Conservation (phyloP, 176 grass and related monocot species). For the Cocos nucifera region DNA sequence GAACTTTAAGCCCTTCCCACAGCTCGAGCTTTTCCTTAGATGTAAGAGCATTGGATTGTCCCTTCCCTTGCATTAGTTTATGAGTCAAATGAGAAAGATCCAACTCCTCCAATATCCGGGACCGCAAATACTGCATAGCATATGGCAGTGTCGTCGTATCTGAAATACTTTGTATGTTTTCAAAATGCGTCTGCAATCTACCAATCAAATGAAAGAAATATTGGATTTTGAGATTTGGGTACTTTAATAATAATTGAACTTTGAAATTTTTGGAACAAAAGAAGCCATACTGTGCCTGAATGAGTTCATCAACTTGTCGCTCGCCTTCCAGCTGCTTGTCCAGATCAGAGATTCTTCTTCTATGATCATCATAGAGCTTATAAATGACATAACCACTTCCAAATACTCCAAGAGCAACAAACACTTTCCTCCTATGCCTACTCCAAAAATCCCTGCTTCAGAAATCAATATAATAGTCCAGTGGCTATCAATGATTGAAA, state of each 20-base stretch:
- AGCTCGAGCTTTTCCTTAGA: constrained; percentile 60
- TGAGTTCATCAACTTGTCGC: constrained; percentile 32
- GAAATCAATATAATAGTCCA: too few relatives aligned
- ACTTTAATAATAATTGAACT: too few relatives aligned
- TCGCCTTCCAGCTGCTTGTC: constrained; percentile 21
- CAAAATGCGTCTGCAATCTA: constrained; percentile 78
- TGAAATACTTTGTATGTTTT: constrained; percentile 72
- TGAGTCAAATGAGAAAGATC: constrained; percentile 76
- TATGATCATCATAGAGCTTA: constrained; percentile 32
- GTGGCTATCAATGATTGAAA: too few relatives aligned
- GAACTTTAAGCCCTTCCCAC: constrained; percentile 80
- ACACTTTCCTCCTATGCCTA: constrained; percentile 33
- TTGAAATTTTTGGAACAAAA: too few relatives aligned
- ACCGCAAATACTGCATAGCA: constrained; percentile 73
- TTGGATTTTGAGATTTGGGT: too few relatives aligned
- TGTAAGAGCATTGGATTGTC: constrained; percentile 36
- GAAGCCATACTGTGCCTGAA: constrained; percentile 31
- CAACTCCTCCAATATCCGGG: constrained; percentile 46
- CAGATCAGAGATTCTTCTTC: constrained; percentile 15
- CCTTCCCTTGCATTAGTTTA: constrained; percentile 73
- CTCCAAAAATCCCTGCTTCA: constrained; percentile 33
- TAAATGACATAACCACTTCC: constrained; percentile 38
- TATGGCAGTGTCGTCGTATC: constrained; percentile 80
- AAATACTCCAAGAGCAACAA: constrained; percentile 25
- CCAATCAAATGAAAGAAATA: neutral